phyloP scores from a whole-genome alignment of 2,329 filamentous ascomycete species.

The Neonectria ditissima region DNA sequence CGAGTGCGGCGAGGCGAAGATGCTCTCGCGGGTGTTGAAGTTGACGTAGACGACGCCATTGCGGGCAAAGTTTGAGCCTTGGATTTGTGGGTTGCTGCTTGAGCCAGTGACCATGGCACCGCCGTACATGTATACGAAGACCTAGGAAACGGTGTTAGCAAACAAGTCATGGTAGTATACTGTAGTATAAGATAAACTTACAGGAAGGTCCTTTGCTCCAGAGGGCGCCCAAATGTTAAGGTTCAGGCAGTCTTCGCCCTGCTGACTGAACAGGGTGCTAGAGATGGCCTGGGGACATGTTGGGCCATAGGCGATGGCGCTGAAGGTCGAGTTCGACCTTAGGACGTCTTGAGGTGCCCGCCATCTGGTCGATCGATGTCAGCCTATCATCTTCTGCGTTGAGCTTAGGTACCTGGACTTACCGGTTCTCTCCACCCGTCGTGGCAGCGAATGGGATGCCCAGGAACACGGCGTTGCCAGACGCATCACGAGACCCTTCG shows the following conservation, averaged over 20 bases:
- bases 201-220: constrained; percentile 44
- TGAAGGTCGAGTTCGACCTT: constrained; percentile 24
- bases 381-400: neutral
- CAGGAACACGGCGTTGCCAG: constrained; percentile 50
- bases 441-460: constrained; percentile 55
- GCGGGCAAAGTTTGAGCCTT: constrained; percentile 51
- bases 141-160: constrained; percentile 17
- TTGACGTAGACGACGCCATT: constrained; percentile 54
- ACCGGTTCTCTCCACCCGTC: constrained; percentile 54
- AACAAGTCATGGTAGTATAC: neutral
- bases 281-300: constrained; percentile 42
- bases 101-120: constrained; percentile 48
- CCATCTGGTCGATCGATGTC: constrained; percentile 31
- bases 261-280: constrained; percentile 30
- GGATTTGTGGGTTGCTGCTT: constrained; percentile 54
- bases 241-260: constrained; percentile 57
- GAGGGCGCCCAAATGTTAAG: constrained; percentile 54
- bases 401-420: neutral
- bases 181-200: constrained; percentile 25
- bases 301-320: constrained; percentile 35
- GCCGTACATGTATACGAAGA: constrained; percentile 58
- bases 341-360: constrained; percentile 37
- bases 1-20: constrained; percentile 58
- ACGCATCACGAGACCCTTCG: constrained; percentile 51
- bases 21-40: constrained; percentile 56